A percentile compares a stretch with the other conserved stretches of the same genome.
Evolutionary conservation across 1,139 yeast genomes (phyloP).

Genomic region (Eremothecium gossypii): DNA sequence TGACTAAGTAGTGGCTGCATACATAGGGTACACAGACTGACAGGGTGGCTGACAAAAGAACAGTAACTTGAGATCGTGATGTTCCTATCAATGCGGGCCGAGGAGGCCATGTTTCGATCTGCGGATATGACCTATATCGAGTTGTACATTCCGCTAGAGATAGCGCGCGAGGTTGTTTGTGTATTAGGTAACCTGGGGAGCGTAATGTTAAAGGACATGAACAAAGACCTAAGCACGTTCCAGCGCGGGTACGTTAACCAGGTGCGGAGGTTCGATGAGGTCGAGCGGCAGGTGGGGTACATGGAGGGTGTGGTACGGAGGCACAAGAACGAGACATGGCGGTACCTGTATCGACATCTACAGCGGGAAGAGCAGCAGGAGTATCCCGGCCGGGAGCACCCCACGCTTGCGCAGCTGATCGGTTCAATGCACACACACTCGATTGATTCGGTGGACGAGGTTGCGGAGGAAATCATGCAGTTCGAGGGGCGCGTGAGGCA

Average conservation of each 20-base stretch:
- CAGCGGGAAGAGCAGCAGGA: slow-evolving; percentile 20
- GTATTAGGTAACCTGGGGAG: slow-evolving; percentile 55
- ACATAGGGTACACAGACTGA: too few species aligned
- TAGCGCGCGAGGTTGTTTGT: slow-evolving; percentile 55
- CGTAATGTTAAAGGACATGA: slow-evolving; percentile 63
- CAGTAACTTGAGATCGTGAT: too few species aligned
- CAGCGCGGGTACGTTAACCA: slow-evolving; percentile 67
- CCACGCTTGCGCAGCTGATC: slow-evolving; percentile 15
- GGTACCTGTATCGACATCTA: slow-evolving; percentile 29
- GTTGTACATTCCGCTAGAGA: slow-evolving; percentile 63
- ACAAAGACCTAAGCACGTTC: slow-evolving; percentile 56
- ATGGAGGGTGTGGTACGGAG: slow-evolving; percentile 39
- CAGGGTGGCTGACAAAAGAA: too few species aligned
- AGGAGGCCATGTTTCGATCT: slow-evolving; percentile 32
- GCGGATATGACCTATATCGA: slow-evolving; percentile 77
- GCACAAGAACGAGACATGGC: slow-evolving; percentile 26
- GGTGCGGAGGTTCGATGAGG: slow-evolving; percentile 56
- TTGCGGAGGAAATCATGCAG: slow-evolving; percentile 32
- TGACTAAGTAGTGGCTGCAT: too few species aligned
- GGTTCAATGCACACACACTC: slow-evolving; percentile 19
- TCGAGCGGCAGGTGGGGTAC: slow-evolving; percentile 53
- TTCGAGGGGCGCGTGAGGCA: slow-evolving; percentile 38
- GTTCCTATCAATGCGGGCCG: neutral
- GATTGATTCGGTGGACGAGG: slow-evolving; percentile 37
- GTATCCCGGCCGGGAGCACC: slow-evolving; percentile 15